A percentile compares a stretch with the other conserved stretches of the same genome.
Conservation (phyloP, 495 filamentous ascomycete species). For the Aspergillus cristatus region DNA sequence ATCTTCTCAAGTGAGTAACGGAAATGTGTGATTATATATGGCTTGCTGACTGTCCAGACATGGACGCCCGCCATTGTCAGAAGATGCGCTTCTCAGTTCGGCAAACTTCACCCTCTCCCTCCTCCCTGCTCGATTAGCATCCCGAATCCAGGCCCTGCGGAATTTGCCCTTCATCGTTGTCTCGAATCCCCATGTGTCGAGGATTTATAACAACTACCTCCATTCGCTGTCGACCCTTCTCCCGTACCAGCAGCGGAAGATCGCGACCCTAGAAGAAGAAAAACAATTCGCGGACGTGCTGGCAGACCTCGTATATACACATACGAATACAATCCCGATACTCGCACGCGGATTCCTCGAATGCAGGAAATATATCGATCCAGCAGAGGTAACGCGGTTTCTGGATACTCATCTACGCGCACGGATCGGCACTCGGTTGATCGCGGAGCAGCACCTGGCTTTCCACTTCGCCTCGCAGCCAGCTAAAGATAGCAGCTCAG, state of each 20-base stretch:
- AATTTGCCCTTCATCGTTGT: slow-evolving; percentile 97
- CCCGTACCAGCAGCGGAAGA: slow-evolving; percentile 67
- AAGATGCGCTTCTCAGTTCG: slow-evolving; percentile 68
- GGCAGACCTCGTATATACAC: slow-evolving; percentile 85
- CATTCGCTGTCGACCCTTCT: slow-evolving; percentile 85
- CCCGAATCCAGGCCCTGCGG: slow-evolving; percentile 82
- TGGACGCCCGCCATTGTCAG: slow-evolving; percentile 80
- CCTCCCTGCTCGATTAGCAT: slow-evolving; percentile 86
- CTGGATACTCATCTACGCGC: slow-evolving; percentile 91
- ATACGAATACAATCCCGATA: slow-evolving; percentile 86
- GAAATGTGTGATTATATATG: too few relatives aligned
- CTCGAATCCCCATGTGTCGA: slow-evolving; percentile 82
- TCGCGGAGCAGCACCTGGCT: slow-evolving; percentile 95
- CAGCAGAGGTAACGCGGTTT: slow-evolving; percentile 74
- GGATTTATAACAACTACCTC: slow-evolving; percentile 90
- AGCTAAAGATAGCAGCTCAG: slow-evolving; percentile 27
- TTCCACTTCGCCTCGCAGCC: slow-evolving; percentile 77
- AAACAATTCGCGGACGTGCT: slow-evolving; percentile 83
- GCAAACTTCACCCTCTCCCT: slow-evolving; percentile 93
- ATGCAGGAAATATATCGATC: slow-evolving; percentile 75
- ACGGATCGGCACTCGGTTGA: slow-evolving; percentile 84
- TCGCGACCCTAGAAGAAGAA: slow-evolving; percentile 79
- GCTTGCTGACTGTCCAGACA: too few relatives aligned
- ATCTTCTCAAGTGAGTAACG: slow-evolving; percentile 78
- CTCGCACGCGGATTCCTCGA: slow-evolving; percentile 89